Base-by-base conservation (phyloP, 164 flowering plant species). In the Vitis cinerea region DNA sequence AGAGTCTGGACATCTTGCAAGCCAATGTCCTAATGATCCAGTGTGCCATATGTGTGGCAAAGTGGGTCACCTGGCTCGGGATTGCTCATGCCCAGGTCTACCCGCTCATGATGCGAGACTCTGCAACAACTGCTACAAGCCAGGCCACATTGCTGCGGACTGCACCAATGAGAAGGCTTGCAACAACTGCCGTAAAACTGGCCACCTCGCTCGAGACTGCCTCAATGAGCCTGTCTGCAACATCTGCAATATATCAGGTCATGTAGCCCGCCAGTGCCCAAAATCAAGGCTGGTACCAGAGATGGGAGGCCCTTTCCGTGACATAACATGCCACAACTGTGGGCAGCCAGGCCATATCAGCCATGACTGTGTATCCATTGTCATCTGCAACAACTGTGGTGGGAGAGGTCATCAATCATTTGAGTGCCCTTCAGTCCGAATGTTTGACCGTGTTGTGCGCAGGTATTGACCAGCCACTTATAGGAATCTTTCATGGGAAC, bases 311-410 rank as follows among this genome's bases (percentile, higher is more conserved):
- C 16, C 44, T 49, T 73, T 19, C 19, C 57, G 63, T 9, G 67
- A 63, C 63, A 52, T 81, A 2, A 51, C 80, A 11, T 84, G 90
- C 70, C 65, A 81, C 37, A 84, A 54, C 16, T 86, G 86, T 54
- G 68, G 69, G 13, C 83, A 73, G 62, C 80, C 64, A 1, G 87
- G 87, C 11, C 90, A 84, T 72, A 81, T 75, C 8, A 83, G 85
- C 69, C 70, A 85, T 19, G 85, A 84, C 9, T 86, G 87, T 66
- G 65, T 81, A 2, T 50, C 75, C 17, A 67, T 74, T 9, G 72
- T 79, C 63, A 80, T 82, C 59, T 86, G 87, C 77, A 60, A 77
- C 65, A 83, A 78, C 59, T 86, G 90, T 67, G 88, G 86, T 17
- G 85, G 90, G 4, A 72, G 84, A 17, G 86, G 86, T 0, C 90